These are phyloP conservation scores for Sonneratia alba DNA, from an alignment of 345 rosid species.

Conservation along the genomic window DNA sequence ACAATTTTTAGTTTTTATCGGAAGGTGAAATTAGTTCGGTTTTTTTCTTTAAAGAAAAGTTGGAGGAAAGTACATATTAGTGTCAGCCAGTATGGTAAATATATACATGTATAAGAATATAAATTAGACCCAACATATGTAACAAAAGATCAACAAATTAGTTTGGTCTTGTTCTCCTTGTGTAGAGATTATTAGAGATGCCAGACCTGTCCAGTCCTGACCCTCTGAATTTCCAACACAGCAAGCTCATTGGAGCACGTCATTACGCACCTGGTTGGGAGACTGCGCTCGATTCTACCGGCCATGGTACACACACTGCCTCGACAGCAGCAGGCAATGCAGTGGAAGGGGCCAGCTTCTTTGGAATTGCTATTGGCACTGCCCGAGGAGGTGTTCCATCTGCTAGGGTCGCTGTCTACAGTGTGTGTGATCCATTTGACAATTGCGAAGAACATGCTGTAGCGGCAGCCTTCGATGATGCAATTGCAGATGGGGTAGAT, in stretches of 20 bases:
- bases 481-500: constrained; percentile 57
- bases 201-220: not conserved
- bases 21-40: not conserved
- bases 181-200: too few species aligned
- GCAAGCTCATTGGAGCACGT: constrained; percentile 44
- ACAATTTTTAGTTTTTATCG: too few species aligned
- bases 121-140: too few species aligned
- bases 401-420: constrained; percentile 43
- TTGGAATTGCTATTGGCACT: constrained; percentile 37
- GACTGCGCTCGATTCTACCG: constrained; percentile 12
- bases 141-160: too few species aligned
- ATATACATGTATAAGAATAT: too few species aligned
- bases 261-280: constrained; percentile 10
- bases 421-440: not conserved
- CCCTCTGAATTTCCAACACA: not conserved
- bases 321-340: constrained; percentile 56
- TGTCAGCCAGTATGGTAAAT: too few species aligned
- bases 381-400: constrained; percentile 60
- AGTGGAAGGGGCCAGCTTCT: constrained; percentile 26
- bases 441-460: not conserved
- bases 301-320: constrained; percentile 62
- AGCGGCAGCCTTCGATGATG: constrained; percentile 50
- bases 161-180: too few species aligned
- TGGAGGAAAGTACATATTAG: too few species aligned
- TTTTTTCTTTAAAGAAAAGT: not conserved